Evolutionary conservation across 2,329 filamentous ascomycete species (phyloP), one percentile per base, ranked within the genome.

Genomic region (Podosphaera aphanis): DNA sequence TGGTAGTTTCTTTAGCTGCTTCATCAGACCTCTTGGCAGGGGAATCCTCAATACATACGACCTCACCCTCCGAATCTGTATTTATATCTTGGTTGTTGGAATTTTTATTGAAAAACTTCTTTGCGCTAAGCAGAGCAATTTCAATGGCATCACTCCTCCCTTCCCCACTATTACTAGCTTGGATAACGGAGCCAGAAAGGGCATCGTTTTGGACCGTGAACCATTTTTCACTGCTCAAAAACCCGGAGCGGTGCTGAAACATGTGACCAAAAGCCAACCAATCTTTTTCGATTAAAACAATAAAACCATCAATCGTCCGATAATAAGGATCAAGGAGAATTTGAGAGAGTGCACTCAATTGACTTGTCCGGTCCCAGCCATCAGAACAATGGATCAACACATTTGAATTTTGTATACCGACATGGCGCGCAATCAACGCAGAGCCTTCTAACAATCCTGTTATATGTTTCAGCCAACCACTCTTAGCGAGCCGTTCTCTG

Each of bases 231-330:
- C 83, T 83, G 56, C 77, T 84, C 46, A 95, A 64, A 54, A 82
- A 81, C 2, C 90, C 90, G 13, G 83, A 83, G n/a, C 90, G 77
- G 55, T 93, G 76, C 46, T 85, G 77, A 63, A 98, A 98, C 79
- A 93, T 94, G 62, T 98, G 88, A 1, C 90, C 90, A 63, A 94
- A 98, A 0, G 88, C 90, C 11, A 98, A 64, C 83, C 90, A 98
- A 58, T 98, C 90, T 60, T 98, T 98, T 62, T 98, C 90, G 2
- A 98, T 72, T 5, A 98, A 66, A 2, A 93, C 77, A 54, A 95
- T 86, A 61, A 95, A 98, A 0, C 90, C 90, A 53, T 94, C 81
- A 43, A 98, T 66, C 0, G 90, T 95, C 44, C 90, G 76, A 60
- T 85, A 98, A 61, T 93, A 94, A 0, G 90, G 90, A 57, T 98